Percentiles rank a stretch among this genome's conserved stretches.
Conservation (phyloP, 306 rosid species). For the Sesbania bispinosa region DNA sequence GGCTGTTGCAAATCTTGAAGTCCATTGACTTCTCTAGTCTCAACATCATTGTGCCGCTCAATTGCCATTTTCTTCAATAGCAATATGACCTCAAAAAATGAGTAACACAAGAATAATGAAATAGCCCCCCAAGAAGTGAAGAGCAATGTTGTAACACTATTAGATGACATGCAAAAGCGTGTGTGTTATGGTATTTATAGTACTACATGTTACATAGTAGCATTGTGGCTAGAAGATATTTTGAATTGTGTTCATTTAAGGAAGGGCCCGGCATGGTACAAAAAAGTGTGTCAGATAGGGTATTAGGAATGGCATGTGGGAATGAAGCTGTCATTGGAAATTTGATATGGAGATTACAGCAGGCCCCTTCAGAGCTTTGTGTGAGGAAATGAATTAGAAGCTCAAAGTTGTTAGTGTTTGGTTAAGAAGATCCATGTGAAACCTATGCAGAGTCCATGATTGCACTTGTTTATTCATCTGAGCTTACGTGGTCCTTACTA, state of each 20-base stretch:
- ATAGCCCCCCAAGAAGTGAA: background rate
- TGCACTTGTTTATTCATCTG: constrained; percentile 1
- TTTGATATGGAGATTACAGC: background rate
- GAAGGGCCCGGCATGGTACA: background rate
- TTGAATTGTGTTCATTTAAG: background rate
- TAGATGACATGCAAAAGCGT: constrained; percentile 3
- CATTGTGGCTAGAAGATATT: constrained; percentile 4
- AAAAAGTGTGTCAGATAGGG: background rate
- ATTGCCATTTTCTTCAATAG: constrained; percentile 40
- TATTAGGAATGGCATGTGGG: constrained; percentile 26
- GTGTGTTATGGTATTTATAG: constrained; percentile 21
- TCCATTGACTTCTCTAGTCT: constrained; percentile 28
- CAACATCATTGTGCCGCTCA: constrained; percentile 46
- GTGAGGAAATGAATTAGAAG: background rate
- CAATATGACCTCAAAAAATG: constrained; percentile 10
- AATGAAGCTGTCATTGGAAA: constrained; percentile 31
- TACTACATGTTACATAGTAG: background rate
- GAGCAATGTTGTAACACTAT: background rate
- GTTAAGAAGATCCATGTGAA: constrained; percentile 7
- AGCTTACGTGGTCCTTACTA: constrained; percentile 31
- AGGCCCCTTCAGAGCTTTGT: background rate
- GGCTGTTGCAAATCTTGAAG: constrained; percentile 46
- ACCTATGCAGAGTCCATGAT: background rate
- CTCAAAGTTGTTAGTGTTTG: background rate
- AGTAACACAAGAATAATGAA: constrained; percentile 16